Conservation (phyloP, 495 filamentous ascomycete species). For the Trichoderma orchidacearum region DNA sequence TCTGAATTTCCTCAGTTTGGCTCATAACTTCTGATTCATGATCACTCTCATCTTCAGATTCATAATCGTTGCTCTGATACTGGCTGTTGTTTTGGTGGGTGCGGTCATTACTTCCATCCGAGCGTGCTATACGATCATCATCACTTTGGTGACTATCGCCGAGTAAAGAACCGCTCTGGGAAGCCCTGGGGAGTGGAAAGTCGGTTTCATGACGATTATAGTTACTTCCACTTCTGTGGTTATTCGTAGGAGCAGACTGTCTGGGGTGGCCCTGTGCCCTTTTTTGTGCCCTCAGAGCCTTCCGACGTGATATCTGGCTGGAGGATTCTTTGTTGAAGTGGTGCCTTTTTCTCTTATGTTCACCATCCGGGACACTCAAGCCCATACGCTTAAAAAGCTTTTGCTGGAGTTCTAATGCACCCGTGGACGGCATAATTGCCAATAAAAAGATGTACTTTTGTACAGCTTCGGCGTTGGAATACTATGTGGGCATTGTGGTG, state of each 20-base stretch:
- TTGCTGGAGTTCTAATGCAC: constrained; percentile 9
- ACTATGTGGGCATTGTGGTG: no score
- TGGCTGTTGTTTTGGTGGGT: background rate
- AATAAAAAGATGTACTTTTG: no score
- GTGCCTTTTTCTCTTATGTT: background rate
- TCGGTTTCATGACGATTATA: background rate
- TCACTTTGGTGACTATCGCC: background rate
- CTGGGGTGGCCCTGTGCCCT: constrained; percentile 13
- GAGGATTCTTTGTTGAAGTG: background rate
- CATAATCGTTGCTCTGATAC: constrained; percentile 11
- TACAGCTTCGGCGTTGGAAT: no score
- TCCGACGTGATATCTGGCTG: constrained; percentile 35
- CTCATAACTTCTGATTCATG: constrained; percentile 14
- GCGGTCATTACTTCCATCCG: background rate
- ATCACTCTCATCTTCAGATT: constrained; percentile 13
- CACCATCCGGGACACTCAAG: constrained; percentile 4
- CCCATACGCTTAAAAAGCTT: constrained; percentile 8
- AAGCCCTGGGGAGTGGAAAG: background rate
- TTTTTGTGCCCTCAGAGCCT: constrained; percentile 30
- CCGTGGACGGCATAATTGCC: background rate
- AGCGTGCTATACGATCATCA: background rate
- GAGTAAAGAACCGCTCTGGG: background rate
- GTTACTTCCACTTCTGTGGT: background rate
- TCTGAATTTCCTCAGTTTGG: constrained; percentile 8
- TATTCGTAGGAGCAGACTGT: background rate